A percentile compares a stretch with the other conserved stretches of the same genome.
These are phyloP conservation scores for Nakazawaea anatomiae DNA, from an alignment of 805 yeast genomes.

Conservation along the genomic window DNA sequence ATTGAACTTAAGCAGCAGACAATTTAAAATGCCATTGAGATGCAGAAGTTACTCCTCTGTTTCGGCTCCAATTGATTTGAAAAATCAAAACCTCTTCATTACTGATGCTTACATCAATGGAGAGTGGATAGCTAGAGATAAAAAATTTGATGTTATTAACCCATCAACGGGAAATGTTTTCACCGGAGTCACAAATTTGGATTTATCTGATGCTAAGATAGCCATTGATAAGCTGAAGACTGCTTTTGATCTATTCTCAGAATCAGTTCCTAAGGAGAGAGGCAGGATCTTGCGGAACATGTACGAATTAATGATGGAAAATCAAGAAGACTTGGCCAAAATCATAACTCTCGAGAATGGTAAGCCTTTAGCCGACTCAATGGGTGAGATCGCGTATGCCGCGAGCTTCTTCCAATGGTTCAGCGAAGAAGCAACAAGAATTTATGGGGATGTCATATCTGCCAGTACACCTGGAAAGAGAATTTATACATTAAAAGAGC, in stretches of 20 bases:
- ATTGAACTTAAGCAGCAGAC: too few relatives aligned
- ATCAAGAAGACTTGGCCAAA: slow-evolving; percentile 60
- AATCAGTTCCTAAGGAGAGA: slow-evolving; percentile 52
- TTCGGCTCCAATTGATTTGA: slow-evolving; percentile 11
- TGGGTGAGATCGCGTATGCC: slow-evolving; percentile 61
- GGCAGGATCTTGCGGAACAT: slow-evolving; percentile 45
- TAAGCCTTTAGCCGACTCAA: slow-evolving; percentile 64
- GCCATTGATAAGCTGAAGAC: slow-evolving; percentile 52
- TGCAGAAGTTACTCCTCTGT: neutral
- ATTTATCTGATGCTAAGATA: slow-evolving; percentile 37
- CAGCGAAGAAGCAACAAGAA: slow-evolving; percentile 73
- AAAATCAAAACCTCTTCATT: slow-evolving; percentile 45
- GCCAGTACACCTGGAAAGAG: slow-evolving; percentile 42
- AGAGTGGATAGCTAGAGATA: slow-evolving; percentile 52
- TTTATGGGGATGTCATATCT: slow-evolving; percentile 61
- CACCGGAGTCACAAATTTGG: slow-evolving; percentile 50
- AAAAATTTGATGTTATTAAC: slow-evolving; percentile 59
- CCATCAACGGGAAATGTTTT: slow-evolving; percentile 61
- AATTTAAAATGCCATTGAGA: neutral
- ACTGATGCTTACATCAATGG: slow-evolving; percentile 70
- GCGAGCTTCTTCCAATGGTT: slow-evolving; percentile 88
- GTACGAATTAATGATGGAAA: slow-evolving; percentile 47
- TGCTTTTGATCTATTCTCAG: slow-evolving; percentile 48
- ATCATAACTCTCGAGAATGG: slow-evolving; percentile 70
- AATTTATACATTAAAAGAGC: slow-evolving; percentile 59